Base-by-base conservation (phyloP, 306 rosid species). In the Cotoneaster glaucophyllus region DNA sequence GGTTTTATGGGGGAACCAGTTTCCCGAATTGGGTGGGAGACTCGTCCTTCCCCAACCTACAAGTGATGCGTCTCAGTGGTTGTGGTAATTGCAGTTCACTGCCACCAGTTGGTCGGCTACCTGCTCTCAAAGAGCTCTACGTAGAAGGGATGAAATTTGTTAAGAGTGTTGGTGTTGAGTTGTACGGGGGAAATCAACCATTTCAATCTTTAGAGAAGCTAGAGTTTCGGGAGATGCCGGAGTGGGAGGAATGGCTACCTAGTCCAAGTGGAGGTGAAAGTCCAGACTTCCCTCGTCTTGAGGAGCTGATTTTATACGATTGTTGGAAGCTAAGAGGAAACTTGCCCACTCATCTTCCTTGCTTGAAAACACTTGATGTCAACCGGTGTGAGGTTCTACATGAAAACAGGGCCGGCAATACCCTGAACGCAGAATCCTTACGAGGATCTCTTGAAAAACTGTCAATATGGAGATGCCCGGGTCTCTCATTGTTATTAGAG, bases 1-100 rank as follows among this genome's bases (percentile, higher is more conserved):
- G 1, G 2, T 25, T 19, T 4, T 79, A 71, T 24, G 37, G 56
- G 1, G 63, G 77, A n/a, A 12, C 2, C 1, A 3, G 41, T 6
- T 74, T 82, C 54, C 82, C 80, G 0, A 7, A 31, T 18, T 82
- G 86, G 86, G 1, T 83, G 18, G 34, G 68, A 14, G n/a, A 67
- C 24, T 74, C 34, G 6, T 32, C 34, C 0, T 32, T 32, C 34
- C 1, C 39, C 32, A 64, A 53, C 64, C 32, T 78, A 50, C 31
- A 11, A 56, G 31, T 32, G 11, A 10, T 66, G 26, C 34, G 53
- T 1, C 68, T 73, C 3, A 25, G 0, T 8, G 21, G 19, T 2
- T 73, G 43, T 14, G 1, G 29, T 21, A 18, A 73, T 41, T 73
- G 77, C 10, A 12, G 0, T 10, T 11, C 25, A 0, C 11, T 70